These are phyloP conservation scores for Penicillium rolfsii DNA, from an alignment of 2,329 filamentous ascomycete species.

Conservation along the genomic window DNA sequence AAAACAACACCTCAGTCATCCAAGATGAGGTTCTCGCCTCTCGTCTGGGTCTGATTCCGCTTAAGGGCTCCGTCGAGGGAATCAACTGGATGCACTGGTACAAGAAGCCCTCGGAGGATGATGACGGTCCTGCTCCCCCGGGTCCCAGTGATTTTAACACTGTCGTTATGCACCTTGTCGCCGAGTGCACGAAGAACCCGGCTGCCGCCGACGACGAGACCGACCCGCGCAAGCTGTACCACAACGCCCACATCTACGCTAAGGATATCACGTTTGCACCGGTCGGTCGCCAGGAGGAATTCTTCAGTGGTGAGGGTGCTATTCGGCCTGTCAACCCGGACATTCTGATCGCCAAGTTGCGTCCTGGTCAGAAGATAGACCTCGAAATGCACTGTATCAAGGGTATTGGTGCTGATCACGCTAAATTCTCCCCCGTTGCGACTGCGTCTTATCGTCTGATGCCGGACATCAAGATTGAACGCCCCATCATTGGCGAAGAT, in stretches of 20 bases:
- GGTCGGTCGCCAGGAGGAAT: conserved; percentile 70
- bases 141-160: conserved; percentile 79
- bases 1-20: conserved; percentile 97
- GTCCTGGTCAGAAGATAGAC: conserved; percentile 84
- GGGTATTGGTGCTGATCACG: conserved; percentile 89
- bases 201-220: conserved; percentile 72
- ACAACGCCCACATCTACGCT: conserved; percentile 82
- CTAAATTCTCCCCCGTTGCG: conserved; percentile 95
- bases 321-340: conserved; percentile 85
- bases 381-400: conserved; percentile 93
- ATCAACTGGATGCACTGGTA: conserved; percentile 83
- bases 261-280: conserved; percentile 76
- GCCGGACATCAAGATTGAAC: conserved; percentile 80
- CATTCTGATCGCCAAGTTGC: conserved; percentile 90
- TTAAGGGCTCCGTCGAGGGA: conserved; percentile 76
- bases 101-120: conserved; percentile 70
- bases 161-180: conserved; percentile 73
- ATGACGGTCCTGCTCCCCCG: conserved; percentile 53
- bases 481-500: conserved; percentile 82
- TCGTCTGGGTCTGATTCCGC: conserved; percentile 85
- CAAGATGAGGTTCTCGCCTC: conserved; percentile 96
- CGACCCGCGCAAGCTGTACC: conserved; percentile 82
- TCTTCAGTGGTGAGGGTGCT: conserved; percentile 67
- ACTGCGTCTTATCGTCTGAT: conserved; percentile 91
- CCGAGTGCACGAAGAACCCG: conserved; percentile 78